A percentile compares a stretch with the other conserved stretches of the same genome.
These are phyloP conservation scores for Naganishia antarctica DNA, from an alignment of 768 basidiomycete species.

Conservation along the genomic window DNA sequence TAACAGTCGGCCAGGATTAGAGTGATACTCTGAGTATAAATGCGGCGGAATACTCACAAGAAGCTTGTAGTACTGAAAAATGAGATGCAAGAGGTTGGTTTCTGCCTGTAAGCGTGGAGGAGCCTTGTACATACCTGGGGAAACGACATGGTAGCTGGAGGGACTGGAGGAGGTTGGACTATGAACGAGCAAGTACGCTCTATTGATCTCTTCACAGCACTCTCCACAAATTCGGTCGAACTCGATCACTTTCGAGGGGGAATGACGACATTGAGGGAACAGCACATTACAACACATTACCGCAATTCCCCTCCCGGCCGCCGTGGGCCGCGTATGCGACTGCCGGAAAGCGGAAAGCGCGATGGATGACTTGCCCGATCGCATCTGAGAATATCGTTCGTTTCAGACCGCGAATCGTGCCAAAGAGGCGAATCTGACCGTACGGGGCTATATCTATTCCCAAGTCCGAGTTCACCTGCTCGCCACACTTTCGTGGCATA, in stretches of 20 bases:
- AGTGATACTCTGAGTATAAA: not conserved
- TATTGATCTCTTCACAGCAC: not conserved
- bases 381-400: not conserved
- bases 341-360: too few relatives aligned
- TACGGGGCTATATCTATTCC: not conserved
- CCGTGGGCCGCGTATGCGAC: too few relatives aligned
- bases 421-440: not conserved
- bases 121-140: constrained; percentile 10
- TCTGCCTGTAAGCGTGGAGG: not conserved
- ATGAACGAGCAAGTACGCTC: not conserved
- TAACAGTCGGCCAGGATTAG: not conserved
- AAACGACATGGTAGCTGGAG: constrained; percentile 20
- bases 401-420: not conserved
- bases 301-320: too few relatives aligned
- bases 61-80: constrained; percentile 23
- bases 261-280: too few relatives aligned
- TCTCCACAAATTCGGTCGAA: not conserved
- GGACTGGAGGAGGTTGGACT: not conserved
- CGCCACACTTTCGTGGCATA: not conserved
- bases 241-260: too few relatives aligned
- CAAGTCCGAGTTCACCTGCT: not conserved
- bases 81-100: too few relatives aligned
- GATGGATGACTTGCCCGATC: not conserved
- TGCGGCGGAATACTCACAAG: constrained; percentile 12
- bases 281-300: too few relatives aligned